Base-by-base conservation (phyloP, 2,329 filamentous ascomycete genomes). In the Ophiostoma sp. region DNA sequence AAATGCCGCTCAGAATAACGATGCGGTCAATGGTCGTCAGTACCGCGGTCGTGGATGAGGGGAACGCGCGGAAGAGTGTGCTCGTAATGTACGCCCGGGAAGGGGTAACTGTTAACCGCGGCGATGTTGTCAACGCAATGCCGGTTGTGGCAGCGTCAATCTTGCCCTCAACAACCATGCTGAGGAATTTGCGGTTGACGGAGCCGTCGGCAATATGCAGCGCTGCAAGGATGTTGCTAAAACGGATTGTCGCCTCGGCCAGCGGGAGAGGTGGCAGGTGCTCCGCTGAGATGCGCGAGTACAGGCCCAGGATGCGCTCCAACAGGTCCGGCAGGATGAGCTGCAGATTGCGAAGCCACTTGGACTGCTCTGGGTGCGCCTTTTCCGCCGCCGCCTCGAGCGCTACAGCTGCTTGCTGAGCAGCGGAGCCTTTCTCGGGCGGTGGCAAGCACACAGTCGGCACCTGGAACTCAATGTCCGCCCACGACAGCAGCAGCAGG, bases 401-500 rank as follows among this genome's bases (percentile, higher is more conserved):
- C 3, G 74, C 74, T 9, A 78, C 42, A 75, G 76, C 70, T 41
- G 74, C 74, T 0, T 73, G 73, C 36, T 74, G 66, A 0, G 72
- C 73, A 0, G 72, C 72, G 9, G 72, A 68, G 1, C 77, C 77
- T 67, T 82, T 82, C 36, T 87, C 85, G 38, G 79, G 85, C 72
- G 76, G 80, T 68, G 78, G 82, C 72, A 79, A 80, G 71, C 86
- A 85, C 16, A 89, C 77, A 9, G 80, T 77, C 2, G 87, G 87
- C n/a, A 95, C 84, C 74, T 89, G 85, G 74, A 98, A 98, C 75
- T 95, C 90, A 74, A 94, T 82, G 4, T 89, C 90, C 47, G 89
- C 86, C 91, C 93, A 97, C 42, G 88, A 90, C 71, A 96, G 87
- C 74, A 98, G 85, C 55, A 98, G 76, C 72, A 98, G 83, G 75